These are phyloP conservation scores for Mycena indigotica DNA, from an alignment of 768 basidiomycete genomes.

Conservation along the genomic window DNA sequence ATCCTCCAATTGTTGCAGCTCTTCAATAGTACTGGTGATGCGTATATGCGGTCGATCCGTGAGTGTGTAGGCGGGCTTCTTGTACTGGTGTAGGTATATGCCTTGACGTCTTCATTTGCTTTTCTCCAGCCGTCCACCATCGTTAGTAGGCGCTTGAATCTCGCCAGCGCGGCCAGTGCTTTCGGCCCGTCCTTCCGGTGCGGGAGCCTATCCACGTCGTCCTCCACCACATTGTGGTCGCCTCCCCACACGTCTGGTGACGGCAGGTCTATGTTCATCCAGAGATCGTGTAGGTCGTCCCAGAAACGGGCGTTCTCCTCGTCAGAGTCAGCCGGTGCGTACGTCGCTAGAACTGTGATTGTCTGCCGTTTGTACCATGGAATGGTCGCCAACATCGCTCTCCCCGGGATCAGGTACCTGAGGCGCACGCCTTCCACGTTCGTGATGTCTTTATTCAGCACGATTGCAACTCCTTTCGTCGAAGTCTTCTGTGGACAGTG, in stretches of 20 bases:
- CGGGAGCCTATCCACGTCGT: not conserved
- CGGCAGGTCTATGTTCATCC: not conserved
- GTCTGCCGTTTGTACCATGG: conserved; percentile 8
- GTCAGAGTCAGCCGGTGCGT: conserved; percentile 4
- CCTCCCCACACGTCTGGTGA: not conserved
- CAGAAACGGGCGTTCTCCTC: conserved; percentile 2
- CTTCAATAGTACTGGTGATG: not conserved
- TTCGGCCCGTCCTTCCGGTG: not conserved
- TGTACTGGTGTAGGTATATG: conserved; percentile 9
- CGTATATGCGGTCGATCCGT: conserved; percentile 14
- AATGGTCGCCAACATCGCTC: not conserved
- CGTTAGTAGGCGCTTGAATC: not conserved
- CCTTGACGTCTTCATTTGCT: conserved; percentile 6
- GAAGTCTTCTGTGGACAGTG: not conserved
- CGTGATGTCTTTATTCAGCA: conserved; percentile 15
- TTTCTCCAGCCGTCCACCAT: conserved; percentile 9
- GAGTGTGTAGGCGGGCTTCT: conserved; percentile 3
- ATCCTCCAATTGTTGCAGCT: conserved; percentile 12
- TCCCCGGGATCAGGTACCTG: conserved; percentile 4
- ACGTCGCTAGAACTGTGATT: conserved; percentile 13
- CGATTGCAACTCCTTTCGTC: conserved; percentile 8
- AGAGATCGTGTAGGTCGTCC: not conserved
- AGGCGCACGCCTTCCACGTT: not conserved
- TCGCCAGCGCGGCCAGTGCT: not conserved
- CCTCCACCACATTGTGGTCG: conserved; percentile 3